Conservation (phyloP, 805 yeast species). For the Metschnikowia shivogae region DNA sequence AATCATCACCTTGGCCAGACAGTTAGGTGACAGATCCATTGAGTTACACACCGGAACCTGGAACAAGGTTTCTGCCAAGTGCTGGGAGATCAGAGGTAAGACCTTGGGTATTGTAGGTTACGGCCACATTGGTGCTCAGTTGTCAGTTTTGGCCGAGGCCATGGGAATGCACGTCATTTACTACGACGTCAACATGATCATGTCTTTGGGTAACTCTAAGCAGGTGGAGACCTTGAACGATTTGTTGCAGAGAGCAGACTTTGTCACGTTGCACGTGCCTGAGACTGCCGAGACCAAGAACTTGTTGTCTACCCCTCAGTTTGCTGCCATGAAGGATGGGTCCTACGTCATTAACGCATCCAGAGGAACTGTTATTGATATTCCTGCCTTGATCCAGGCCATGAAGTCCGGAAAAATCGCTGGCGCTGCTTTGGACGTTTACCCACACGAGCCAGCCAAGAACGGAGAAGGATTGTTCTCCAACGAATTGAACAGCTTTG, state of each 20-base stretch:
- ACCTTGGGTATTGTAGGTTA: conserved; percentile 96
- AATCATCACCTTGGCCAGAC: conserved; percentile 90
- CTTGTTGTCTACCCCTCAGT: conserved; percentile 83
- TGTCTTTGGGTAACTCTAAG: conserved; percentile 95
- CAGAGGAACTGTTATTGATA: conserved; percentile 96
- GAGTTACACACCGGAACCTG: conserved; percentile 96
- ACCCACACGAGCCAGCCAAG: conserved; percentile 95
- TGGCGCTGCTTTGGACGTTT: conserved; percentile 96
- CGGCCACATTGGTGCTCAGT: conserved; percentile 97
- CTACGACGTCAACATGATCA: conserved; percentile 87
- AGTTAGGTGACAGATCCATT: conserved; percentile 91
- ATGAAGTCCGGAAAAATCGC: conserved; percentile 91
- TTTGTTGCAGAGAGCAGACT: conserved; percentile 76
- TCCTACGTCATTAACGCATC: conserved; percentile 92
- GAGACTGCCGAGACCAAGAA: conserved; percentile 89
- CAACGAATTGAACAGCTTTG: conserved; percentile 75
- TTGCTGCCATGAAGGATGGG: conserved; percentile 95
- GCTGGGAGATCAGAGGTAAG: conserved; percentile 99
- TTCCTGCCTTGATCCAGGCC: conserved; percentile 88
- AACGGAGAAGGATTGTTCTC: conserved; percentile 81
- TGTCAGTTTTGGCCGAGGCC: conserved; percentile 94
- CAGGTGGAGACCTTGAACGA: conserved; percentile 86
- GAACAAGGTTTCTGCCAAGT: conserved; percentile 92
- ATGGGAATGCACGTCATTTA: conserved; percentile 96
- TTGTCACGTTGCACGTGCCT: conserved; percentile 91